Percentiles rank a stretch among this genome's conserved stretches.
Conservation (phyloP, 169 alveolate species). For the Condylostoma magnum region DNA sequence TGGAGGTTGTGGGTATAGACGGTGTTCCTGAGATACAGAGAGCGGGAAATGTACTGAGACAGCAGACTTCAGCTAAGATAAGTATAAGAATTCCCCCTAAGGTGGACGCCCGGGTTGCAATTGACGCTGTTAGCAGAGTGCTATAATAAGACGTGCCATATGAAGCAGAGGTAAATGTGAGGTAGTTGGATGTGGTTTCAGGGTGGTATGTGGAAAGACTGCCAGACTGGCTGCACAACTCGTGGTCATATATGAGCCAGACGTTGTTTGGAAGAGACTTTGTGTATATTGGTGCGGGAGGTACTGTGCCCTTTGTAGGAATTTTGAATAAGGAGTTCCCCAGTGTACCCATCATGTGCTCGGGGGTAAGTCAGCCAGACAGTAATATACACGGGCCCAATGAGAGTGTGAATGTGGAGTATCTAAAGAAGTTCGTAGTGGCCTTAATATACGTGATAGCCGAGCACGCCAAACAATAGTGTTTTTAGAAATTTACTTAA, state of each 20-base stretch:
- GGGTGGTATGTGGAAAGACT: neutral
- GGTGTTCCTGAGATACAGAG: neutral
- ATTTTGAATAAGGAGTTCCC: neutral
- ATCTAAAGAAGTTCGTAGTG: neutral
- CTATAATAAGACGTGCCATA: neutral
- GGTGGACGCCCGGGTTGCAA: neutral
- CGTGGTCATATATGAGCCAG: neutral
- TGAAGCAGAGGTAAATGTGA: neutral
- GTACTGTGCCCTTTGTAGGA: neutral
- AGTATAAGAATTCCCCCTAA: neutral
- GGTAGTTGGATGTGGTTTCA: neutral
- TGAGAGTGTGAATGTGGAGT: neutral
- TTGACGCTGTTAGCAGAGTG: neutral
- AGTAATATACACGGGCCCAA: neutral
- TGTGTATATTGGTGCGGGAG: neutral
- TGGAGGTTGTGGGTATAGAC: neutral
- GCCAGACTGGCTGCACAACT: neutral
- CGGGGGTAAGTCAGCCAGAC: neutral
- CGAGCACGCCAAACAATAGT: neutral
- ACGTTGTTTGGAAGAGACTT: neutral
- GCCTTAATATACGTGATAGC: neutral
- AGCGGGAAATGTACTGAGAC: neutral
- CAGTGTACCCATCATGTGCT: neutral
- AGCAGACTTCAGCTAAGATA: neutral
- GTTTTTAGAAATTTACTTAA: too few species aligned